Evolutionary conservation across 116 monocot genomes (phyloP), one percentile per base, ranked within the genome.

Genomic region (Papilionanthe hybrid): DNA sequence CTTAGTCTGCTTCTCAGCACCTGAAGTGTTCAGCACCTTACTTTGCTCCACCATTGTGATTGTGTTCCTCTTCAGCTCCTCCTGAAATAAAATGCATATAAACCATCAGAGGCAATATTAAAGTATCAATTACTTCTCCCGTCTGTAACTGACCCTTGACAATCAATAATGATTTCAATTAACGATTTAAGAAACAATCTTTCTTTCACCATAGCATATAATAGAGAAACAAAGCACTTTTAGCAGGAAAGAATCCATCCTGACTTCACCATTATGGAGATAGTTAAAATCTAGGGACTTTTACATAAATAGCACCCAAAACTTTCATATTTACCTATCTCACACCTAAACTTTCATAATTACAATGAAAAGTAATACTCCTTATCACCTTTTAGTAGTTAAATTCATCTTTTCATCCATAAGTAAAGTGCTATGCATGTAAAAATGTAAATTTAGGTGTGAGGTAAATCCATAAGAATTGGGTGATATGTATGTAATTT

Each of bases 41-140:
- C 98, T 98, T 60, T 94, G 98, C 85, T 98, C 98, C 48, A 98
- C 94, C 98, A 98, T 98, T 25, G 83, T 76, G 80, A 98, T 92
- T 55, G 98, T 98, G 68, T 89, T 91, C 37, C 86, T 98, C 81
- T 98, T 98, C 83, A 98, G 87, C 41, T 92, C 92, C 87, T 94
- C 94, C 94, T 94, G 77, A 72, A 90, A n/a, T 25, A 75, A 49
- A 32, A 68, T 37, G 69, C 30, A 69, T 1, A 69, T 37, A 30
- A 3, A 13, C 11, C 15, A 30, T 69, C 28, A 69, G 30, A 72
- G 41, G 73, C 6, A 73, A 20, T 42, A 7, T 44, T 22, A 73
- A 0, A 73, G 20, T 73, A 73, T 73, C n/a, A 9, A n/a, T 28
- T 71, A 44, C 43, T 43, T 43, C 44, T 44, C 20, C 20, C 0